Percentiles rank a stretch among this genome's conserved stretches.
phyloP scores from a whole-genome alignment of 2,329 filamentous ascomycete genomes.

The Elsinoe batatas region DNA sequence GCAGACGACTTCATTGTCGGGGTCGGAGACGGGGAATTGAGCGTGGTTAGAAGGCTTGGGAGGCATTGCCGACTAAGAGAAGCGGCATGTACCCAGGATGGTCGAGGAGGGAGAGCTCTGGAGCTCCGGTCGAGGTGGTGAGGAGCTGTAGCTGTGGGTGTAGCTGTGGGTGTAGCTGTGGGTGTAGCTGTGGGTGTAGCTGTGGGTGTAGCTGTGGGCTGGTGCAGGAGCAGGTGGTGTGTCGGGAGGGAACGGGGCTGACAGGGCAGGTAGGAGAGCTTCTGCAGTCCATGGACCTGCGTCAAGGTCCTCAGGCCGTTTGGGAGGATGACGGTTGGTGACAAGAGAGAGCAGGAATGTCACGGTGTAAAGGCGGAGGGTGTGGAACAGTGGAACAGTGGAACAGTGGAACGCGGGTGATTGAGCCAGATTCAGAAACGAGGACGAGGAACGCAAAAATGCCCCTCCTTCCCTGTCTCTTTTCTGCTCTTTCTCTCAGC shows the following conservation, averaged over 20 bases:
- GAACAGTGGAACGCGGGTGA: conserved; percentile 7
- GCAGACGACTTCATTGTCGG: conserved; percentile 93
- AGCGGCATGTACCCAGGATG: conserved; percentile 11
- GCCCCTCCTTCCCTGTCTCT: not conserved
- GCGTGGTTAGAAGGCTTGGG: conserved; percentile 66
- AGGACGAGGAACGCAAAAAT: not conserved
- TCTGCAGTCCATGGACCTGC: conserved; percentile 4
- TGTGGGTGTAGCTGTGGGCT: not conserved
- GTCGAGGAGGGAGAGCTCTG: conserved; percentile 1
- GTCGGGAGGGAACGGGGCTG: conserved; percentile 9
- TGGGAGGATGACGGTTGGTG: not conserved
- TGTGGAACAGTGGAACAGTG: not conserved
- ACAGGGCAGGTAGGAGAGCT: not conserved
- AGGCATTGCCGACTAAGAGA: conserved; percentile 56
- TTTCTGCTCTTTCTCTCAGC: too few species aligned
- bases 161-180: not conserved
- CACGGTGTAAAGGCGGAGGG: conserved; percentile 1
- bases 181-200: not conserved
- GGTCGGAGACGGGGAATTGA: conserved; percentile 74
- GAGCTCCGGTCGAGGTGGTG: not conserved
- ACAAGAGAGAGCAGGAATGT: conserved; percentile 5
- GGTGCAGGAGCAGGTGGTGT: not conserved
- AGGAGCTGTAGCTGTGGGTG: conserved; percentile 6
- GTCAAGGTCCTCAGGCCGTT: conserved; percentile 5
- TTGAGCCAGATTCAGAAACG: not conserved